Base-by-base conservation (phyloP, 495 filamentous ascomycete genomes). In the Penicillium bialowiezense region DNA sequence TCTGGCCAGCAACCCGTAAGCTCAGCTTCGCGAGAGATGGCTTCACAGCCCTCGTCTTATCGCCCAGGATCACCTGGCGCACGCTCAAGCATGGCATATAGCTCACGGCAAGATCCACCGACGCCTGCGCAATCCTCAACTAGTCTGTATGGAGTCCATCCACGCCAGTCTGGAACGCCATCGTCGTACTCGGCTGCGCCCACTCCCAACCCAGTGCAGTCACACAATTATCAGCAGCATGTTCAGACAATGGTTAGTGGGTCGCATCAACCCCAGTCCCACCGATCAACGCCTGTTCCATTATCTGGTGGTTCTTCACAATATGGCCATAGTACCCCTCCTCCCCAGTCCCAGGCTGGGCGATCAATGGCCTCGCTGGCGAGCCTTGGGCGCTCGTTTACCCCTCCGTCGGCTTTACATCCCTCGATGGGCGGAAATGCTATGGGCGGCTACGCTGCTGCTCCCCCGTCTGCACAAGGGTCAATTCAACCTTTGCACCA, bases 191-290 rank as follows among this genome's bases (percentile, higher is more conserved):
- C 68, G 8, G 55, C 54, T 8, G 52, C 58, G 13, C 59, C 63
- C 18, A 61, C 68, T 3, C 59, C 63, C 0, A 52, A 53, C 6
- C 44, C 64, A 6, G 44, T 51, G 2, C 63, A 63, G 21, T 31
- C 65, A 10, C 52, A 62, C 7, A 40, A 58, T 34, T 73, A 73
- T 35, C 71, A 71, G 41, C 72, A 72, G 39, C 69, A 76, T 42
- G 63, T 73, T 13, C 72, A 73, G 21, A 63, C 65, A 0, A 63
- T 75, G 60, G 68, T 73, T 19, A 68, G 50, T 44, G 70, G 67
- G 2, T 54, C 64, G 20, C 72, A 75, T 36, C 68, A 72, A 28
- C 60, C 54, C 14, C 60, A 55, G 24, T 34, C 63, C 7, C 65
- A 69, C 34, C 64, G 72, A 29, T 60, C 72, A 1, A 51, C 67